Percentiles rank a stretch among this genome's conserved stretches.
Conservation (phyloP, 139 green algal genomes). For the Picochlorum sp. region DNA sequence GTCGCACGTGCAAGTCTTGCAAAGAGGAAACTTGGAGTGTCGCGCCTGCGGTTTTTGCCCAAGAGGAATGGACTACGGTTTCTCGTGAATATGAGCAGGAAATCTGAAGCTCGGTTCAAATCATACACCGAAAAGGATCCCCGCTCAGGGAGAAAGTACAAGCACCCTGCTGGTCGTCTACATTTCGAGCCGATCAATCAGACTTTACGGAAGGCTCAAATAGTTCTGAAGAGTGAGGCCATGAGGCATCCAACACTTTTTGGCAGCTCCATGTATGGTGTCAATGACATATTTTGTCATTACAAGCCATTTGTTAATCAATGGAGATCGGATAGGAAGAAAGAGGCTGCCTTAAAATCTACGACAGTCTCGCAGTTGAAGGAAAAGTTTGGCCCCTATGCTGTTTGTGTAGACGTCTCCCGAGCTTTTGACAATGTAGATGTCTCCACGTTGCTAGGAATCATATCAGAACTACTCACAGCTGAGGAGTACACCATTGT, state of each 20-base stretch:
- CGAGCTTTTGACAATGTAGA: constrained; percentile 72
- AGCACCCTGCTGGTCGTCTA: constrained; percentile 13
- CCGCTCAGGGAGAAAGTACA: neutral
- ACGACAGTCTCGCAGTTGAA: neutral
- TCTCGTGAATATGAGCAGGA: constrained; percentile 63
- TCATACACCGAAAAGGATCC: neutral
- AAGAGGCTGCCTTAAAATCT: neutral
- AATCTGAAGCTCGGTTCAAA: constrained; percentile 32
- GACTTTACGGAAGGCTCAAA: constrained; percentile 45
- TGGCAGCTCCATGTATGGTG: constrained; percentile 62
- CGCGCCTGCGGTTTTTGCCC: constrained; percentile 66
- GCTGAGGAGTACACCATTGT: constrained; percentile 44
- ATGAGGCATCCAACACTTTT: constrained; percentile 30
- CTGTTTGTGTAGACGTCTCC: constrained; percentile 64
- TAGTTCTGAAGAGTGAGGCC: constrained; percentile 61
- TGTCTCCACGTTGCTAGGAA: constrained; percentile 32
- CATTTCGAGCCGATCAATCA: constrained; percentile 68
- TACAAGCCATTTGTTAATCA: constrained; percentile 47
- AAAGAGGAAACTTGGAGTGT: constrained; percentile 53
- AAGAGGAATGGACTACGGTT: constrained; percentile 64
- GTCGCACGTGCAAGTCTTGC: constrained; percentile 36
- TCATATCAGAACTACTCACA: constrained; percentile 45
- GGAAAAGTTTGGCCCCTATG: constrained; percentile 30
- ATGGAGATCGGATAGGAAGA: constrained; percentile 21
- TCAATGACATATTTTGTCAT: constrained; percentile 54